phyloP scores from a whole-genome alignment of 768 basidiomycete species.

The Mycena galopus region DNA sequence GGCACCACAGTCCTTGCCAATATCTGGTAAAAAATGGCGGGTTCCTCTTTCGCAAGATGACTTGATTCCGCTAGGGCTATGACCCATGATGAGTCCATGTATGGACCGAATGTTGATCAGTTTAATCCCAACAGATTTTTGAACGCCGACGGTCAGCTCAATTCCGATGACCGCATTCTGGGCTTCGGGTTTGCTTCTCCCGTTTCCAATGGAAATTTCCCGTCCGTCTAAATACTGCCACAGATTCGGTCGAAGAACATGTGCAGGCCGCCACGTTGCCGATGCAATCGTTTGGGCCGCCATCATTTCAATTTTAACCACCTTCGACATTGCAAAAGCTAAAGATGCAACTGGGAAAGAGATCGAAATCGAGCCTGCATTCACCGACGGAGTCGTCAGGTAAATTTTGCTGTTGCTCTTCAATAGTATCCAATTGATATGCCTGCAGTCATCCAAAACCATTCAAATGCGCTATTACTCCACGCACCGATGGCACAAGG shows the following conservation, averaged over 20 bases:
- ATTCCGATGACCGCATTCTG: neutral
- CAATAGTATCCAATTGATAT: too few species aligned
- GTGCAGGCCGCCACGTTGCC: conserved; percentile 1
- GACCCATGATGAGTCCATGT: conserved; percentile 43
- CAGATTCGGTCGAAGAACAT: neutral
- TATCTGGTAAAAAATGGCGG: neutral
- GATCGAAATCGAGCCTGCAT: conserved; percentile 35
- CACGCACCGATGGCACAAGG: neutral
- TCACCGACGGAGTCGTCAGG: conserved; percentile 1
- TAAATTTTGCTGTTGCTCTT: neutral
- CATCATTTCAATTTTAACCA: neutral
- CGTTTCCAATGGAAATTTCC: neutral
- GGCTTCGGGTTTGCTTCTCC: neutral
- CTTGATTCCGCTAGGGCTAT: conserved; percentile 24
- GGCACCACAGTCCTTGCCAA: conserved; percentile 11
- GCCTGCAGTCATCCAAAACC: conserved; percentile 5
- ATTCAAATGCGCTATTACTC: conserved; percentile 1
- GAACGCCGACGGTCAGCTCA: conserved; percentile 26
- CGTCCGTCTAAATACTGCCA: too few species aligned
- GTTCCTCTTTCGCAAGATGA: too few species aligned
- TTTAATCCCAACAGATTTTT: conserved; percentile 47
- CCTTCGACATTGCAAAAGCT: neutral
- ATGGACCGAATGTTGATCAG: conserved; percentile 41
- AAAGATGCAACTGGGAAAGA: conserved; percentile 62
- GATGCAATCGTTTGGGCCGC: neutral